Evolutionary conservation across 305 asterid species (phyloP).

Genomic region (Coffea humblotiana): DNA sequence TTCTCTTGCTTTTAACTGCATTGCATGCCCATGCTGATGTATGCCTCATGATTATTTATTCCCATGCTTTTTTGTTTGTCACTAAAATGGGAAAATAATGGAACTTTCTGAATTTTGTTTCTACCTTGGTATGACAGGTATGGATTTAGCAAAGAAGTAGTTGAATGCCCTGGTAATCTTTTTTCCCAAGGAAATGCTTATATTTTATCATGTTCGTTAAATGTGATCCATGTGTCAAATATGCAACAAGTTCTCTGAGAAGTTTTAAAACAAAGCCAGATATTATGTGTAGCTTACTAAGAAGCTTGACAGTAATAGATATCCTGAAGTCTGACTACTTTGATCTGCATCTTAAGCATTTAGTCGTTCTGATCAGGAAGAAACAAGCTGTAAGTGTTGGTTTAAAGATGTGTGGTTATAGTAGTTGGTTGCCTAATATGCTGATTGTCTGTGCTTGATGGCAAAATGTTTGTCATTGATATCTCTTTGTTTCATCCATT

Average conservation of each 20-base stretch:
- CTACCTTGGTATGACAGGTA: constrained; percentile 56
- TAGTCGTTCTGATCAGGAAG: background rate
- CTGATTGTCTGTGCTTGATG: background rate
- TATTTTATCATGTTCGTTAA: background rate
- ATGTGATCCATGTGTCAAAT: background rate
- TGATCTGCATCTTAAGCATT: background rate
- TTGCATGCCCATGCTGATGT: background rate
- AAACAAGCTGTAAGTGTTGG: background rate
- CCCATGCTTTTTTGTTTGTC: background rate
- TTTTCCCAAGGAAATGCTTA: constrained; percentile 1
- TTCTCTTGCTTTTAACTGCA: background rate
- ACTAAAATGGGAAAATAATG: background rate
- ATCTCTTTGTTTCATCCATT: constrained; percentile 13
- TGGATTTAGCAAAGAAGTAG: constrained; percentile 88
- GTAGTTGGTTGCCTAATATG: background rate
- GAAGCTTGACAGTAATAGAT: background rate
- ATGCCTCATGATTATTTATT: background rate
- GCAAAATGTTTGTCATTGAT: background rate
- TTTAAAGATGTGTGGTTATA: background rate
- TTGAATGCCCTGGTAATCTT: constrained; percentile 90
- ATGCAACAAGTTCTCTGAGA: background rate
- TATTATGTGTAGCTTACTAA: background rate
- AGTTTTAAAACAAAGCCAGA: background rate
- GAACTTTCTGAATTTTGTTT: background rate
- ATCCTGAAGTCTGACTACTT: background rate